These are phyloP conservation scores for Haplosporangium gracile DNA, from an alignment of 192 early-diverging fungal genomes.

Conservation along the genomic window DNA sequence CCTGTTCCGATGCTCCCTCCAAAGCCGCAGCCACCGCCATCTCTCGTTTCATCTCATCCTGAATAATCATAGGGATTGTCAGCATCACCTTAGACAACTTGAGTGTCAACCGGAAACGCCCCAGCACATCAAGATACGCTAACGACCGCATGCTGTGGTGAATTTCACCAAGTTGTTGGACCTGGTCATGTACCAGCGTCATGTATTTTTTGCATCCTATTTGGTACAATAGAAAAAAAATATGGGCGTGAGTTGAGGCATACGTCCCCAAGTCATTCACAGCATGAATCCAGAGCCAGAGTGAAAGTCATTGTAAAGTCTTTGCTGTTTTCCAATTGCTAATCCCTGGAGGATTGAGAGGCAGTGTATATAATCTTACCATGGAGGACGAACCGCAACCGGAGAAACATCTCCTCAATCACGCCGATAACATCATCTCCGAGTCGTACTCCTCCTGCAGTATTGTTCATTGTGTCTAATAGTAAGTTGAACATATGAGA, in stretches of 20 bases:
- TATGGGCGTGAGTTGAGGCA: not conserved
- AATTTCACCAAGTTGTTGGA: conserved; percentile 67
- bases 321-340: not conserved
- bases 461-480: conserved; percentile 56
- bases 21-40: conserved; percentile 51
- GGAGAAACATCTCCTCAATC: conserved; percentile 57
- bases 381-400: conserved; percentile 41
- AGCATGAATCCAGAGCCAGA: not conserved
- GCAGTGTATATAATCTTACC: conserved; percentile 14
- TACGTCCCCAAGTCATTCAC: not conserved
- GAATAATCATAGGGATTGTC: conserved; percentile 68
- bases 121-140: conserved; percentile 68
- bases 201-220: conserved; percentile 71
- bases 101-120: conserved; percentile 66
- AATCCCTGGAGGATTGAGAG: not conserved
- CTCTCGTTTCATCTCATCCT: conserved; percentile 59
- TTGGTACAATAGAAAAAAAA: not conserved
- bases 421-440: conserved; percentile 53
- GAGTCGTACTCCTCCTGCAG: conserved; percentile 47
- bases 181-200: conserved; percentile 68
- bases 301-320: not conserved
- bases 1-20: conserved; percentile 33
- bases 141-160: conserved; percentile 67
- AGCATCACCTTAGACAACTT: conserved; percentile 66
- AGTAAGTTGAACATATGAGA: not conserved